Conservation (phyloP, 2,329 filamentous ascomycete genomes). For the Ophioceras dolichostomum region DNA sequence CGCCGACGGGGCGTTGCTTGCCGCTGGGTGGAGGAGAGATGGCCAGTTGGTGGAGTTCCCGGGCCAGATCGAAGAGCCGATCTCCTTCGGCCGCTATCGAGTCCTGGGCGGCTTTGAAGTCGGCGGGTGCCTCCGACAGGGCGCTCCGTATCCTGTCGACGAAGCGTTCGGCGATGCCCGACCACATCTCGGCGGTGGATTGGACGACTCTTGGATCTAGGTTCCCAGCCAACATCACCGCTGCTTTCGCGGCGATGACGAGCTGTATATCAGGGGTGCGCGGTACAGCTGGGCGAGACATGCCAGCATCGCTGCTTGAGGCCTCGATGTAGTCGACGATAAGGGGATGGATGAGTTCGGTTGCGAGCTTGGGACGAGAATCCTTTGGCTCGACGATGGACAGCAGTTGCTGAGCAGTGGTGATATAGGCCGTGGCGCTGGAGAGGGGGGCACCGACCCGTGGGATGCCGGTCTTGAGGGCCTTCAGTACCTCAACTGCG, state of each 20-base stretch:
- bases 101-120: constrained; percentile 61
- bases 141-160: constrained; percentile 58
- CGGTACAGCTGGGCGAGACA: too few relatives aligned
- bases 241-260: constrained; percentile 32
- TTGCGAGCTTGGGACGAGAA: constrained; percentile 28
- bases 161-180: constrained; percentile 46
- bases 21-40: background rate
- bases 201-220: constrained; percentile 28
- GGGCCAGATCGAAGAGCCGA: constrained; percentile 53
- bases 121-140: constrained; percentile 69
- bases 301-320: constrained; percentile 24
- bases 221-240: constrained; percentile 27
- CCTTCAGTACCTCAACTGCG: constrained; percentile 48
- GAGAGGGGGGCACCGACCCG: constrained; percentile 62
- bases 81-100: constrained; percentile 52
- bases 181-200: constrained; percentile 48
- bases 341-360: constrained; percentile 37
- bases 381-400: constrained; percentile 30
- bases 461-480: constrained; percentile 59
- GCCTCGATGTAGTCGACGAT: constrained; percentile 39
- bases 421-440: constrained; percentile 60
- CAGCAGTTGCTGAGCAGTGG: constrained; percentile 43
- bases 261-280: constrained; percentile 22
- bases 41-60: constrained; percentile 19
- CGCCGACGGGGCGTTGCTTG: too few relatives aligned